These are phyloP conservation scores for Fraxinus angustifolia DNA, from an alignment of 305 asterid species.

Conservation along the genomic window DNA sequence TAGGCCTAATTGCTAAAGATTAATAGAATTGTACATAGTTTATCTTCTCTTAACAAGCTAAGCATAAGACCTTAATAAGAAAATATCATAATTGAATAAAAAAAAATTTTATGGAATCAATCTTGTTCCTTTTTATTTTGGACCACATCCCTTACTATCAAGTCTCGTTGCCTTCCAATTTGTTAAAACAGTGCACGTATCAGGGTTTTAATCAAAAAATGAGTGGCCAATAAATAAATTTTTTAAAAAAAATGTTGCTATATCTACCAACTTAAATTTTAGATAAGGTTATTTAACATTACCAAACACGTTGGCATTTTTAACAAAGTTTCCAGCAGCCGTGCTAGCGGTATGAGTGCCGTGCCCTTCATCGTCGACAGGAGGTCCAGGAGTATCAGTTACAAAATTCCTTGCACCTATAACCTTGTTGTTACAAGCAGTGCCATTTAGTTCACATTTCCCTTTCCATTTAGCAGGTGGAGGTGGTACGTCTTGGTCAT, in stretches of 20 bases:
- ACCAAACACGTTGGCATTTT: conserved; percentile 34
- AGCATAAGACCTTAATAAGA: background rate
- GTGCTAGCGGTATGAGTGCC: conserved; percentile 57
- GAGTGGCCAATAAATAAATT: background rate
- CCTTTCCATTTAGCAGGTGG: conserved; percentile 50
- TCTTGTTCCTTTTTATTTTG: background rate
- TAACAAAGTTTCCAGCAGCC: conserved; percentile 42
- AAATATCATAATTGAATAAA: background rate
- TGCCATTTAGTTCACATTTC: conserved; percentile 29
- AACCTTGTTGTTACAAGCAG: conserved; percentile 34
- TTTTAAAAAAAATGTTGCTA: background rate
- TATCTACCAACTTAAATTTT: conserved; percentile 13
- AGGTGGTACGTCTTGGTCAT: conserved; percentile 29
- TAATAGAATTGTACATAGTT: background rate
- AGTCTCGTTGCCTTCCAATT: background rate
- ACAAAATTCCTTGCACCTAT: conserved; percentile 41
- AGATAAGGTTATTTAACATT: conserved; percentile 24
- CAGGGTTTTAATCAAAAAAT: background rate
- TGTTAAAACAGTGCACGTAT: background rate
- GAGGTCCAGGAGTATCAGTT: conserved; percentile 23
- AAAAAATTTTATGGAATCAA: background rate
- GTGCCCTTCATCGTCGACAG: conserved; percentile 39
- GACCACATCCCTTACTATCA: background rate
- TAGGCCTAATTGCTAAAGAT: background rate
- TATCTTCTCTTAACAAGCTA: background rate